Evolutionary conservation across 768 basidiomycete species (phyloP).

Genomic region (Hygrophorus pudorinus): DNA sequence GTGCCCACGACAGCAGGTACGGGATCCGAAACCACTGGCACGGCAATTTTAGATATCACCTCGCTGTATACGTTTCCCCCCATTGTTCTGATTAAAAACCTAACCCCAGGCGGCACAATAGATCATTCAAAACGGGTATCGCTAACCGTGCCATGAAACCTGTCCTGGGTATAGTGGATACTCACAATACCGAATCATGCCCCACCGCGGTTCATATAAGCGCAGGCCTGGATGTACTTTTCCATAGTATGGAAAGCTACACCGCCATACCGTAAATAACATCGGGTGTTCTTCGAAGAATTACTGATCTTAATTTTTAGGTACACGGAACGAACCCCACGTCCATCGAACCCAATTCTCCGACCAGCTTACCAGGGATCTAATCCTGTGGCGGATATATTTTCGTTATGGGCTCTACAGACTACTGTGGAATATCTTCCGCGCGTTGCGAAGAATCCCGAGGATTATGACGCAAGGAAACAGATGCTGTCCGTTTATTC

Average conservation of each 20-base stretch:
- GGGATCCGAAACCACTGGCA: conserved; percentile 91
- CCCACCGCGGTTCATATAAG: conserved; percentile 90
- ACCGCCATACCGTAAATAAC: conserved; percentile 78
- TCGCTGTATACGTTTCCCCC: conserved; percentile 27
- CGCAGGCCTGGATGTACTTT: conserved; percentile 90
- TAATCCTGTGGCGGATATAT: conserved; percentile 93
- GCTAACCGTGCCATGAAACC: conserved; percentile 89
- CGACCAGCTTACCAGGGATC: conserved; percentile 91
- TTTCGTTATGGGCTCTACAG: conserved; percentile 87
- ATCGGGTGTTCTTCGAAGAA: conserved; percentile 4
- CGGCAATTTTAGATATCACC: conserved; percentile 89
- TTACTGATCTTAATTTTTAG: conserved; percentile 23
- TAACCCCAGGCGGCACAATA: background rate
- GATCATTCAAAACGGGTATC: conserved; percentile 94
- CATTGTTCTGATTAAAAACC: no score
- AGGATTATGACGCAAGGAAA: conserved; percentile 73
- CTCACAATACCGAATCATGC: conserved; percentile 84
- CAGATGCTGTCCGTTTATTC: conserved; percentile 72
- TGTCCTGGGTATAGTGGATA: conserved; percentile 78
- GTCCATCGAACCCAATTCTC: conserved; percentile 82
- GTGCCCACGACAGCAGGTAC: conserved; percentile 73
- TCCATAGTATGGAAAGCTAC: conserved; percentile 93
- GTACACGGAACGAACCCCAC: conserved; percentile 84
- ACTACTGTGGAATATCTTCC: conserved; percentile 87
- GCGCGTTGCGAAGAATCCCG: conserved; percentile 66